Evolutionary conservation across 2,329 filamentous ascomycete genomes (phyloP).

Genomic region (Pseudogymnoascus sp.): DNA sequence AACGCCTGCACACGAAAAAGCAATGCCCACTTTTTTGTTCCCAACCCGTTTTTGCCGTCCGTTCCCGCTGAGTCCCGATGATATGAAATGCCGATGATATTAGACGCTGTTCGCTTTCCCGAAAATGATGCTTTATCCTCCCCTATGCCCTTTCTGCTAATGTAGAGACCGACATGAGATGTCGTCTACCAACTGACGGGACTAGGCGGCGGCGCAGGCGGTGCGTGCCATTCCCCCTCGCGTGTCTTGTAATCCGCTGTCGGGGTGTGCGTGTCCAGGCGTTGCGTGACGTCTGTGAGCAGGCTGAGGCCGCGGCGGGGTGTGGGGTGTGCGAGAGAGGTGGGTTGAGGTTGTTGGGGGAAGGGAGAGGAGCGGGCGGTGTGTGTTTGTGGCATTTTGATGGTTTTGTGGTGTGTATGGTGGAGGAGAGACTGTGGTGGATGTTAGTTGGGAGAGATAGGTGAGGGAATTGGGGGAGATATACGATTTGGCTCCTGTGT

Average conservation of each 20-base stretch:
- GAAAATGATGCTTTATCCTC: not conserved
- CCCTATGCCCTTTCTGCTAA: not conserved
- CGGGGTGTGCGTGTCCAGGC: not conserved
- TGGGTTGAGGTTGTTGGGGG: not conserved
- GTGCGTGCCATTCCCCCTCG: not conserved
- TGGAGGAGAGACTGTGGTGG: not conserved
- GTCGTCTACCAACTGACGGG: not conserved
- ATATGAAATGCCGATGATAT: slow-evolving; percentile 2
- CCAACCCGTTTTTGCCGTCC: not conserved
- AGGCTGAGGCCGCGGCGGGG: not conserved
- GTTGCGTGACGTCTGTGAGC: not conserved
- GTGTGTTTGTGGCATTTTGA: not conserved
- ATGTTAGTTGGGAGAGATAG: not conserved
- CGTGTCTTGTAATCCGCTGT: not conserved
- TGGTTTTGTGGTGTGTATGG: not conserved
- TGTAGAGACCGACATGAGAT: not conserved
- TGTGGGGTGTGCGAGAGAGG: not conserved
- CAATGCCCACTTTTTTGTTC: not conserved
- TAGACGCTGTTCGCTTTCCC: not conserved
- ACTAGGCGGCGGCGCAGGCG: not conserved
- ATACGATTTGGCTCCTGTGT: not conserved
- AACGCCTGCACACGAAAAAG: slow-evolving; percentile 3
- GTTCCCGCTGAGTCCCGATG: not conserved
- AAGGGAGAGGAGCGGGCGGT: not conserved
- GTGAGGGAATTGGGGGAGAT: not conserved